Percentiles rank a stretch among this genome's conserved stretches.
Conservation (phyloP, 768 basidiomycete genomes). For the Sporobolomyces roseus region DNA sequence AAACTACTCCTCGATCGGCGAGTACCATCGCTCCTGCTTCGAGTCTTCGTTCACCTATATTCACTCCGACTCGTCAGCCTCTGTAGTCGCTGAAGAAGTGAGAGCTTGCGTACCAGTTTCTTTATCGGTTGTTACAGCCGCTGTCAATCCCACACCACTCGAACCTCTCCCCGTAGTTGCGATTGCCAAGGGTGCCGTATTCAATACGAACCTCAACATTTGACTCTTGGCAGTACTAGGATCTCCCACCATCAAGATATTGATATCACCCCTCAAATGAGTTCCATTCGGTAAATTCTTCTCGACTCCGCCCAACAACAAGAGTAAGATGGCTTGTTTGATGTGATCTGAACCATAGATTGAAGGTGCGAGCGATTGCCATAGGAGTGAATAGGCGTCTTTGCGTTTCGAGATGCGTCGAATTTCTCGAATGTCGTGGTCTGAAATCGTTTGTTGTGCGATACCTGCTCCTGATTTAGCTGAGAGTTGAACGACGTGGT, state of each 20-base stretch:
- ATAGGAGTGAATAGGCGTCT: constrained; percentile 81
- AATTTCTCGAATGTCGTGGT: constrained; percentile 90
- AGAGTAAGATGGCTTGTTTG: constrained; percentile 85
- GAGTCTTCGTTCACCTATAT: constrained; percentile 68
- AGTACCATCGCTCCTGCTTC: constrained; percentile 99
- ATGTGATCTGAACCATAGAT: constrained; percentile 96
- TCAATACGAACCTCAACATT: constrained; percentile 88
- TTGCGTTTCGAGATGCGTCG: constrained; percentile 85
- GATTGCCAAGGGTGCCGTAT: constrained; percentile 93
- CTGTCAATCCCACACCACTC: constrained; percentile 98
- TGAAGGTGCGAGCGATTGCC: constrained; percentile 91
- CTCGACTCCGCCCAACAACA: constrained; percentile 92
- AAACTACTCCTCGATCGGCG: constrained; percentile 96
- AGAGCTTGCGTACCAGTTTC: constrained; percentile 65
- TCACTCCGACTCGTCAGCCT: constrained; percentile 61
- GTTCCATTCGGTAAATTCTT: constrained; percentile 97
- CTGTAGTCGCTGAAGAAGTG: neutral
- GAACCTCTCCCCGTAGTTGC: constrained; percentile 96
- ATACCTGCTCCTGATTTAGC: constrained; percentile 94
- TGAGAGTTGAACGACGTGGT: constrained; percentile 88
- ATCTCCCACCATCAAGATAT: constrained; percentile 98
- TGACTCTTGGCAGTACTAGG: constrained; percentile 98
- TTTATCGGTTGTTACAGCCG: constrained; percentile 95
- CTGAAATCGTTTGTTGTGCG: constrained; percentile 84
- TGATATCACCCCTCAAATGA: constrained; percentile 98